phyloP scores from a whole-genome alignment of 2,329 filamentous ascomycete genomes.

The Scytalidium lignicola region DNA sequence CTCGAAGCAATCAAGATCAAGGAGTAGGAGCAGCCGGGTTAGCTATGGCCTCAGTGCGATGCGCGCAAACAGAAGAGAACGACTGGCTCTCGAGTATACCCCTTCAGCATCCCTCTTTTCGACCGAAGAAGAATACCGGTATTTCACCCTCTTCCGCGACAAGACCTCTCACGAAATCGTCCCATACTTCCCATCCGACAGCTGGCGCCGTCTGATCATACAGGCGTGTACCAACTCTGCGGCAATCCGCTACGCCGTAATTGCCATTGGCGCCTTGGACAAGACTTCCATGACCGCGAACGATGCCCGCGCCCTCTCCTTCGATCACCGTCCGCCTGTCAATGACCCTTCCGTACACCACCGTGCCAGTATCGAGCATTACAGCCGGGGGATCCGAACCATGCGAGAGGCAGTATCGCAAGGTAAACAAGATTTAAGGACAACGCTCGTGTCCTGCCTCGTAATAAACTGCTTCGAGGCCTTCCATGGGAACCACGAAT shows the following conservation, averaged over 20 bases:
- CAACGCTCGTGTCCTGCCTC: slow-evolving; percentile 17
- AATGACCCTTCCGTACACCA: slow-evolving; percentile 11
- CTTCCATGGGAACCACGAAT: slow-evolving; percentile 19
- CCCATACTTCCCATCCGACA: slow-evolving; percentile 11
- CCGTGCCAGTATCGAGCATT: slow-evolving; percentile 20
- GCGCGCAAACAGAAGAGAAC: not conserved
- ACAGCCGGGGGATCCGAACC: slow-evolving; percentile 19
- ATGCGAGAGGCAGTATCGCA: slow-evolving; percentile 15
- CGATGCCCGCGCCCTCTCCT: slow-evolving; percentile 5
- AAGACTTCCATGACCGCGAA: slow-evolving; percentile 12
- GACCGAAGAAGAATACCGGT: slow-evolving; percentile 14
- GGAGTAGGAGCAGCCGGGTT: not conserved
- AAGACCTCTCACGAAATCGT: slow-evolving; percentile 11
- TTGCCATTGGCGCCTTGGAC: slow-evolving; percentile 19
- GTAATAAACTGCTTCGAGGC: slow-evolving; percentile 20
- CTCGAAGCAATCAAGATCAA: not conserved
- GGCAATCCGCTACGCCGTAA: slow-evolving; percentile 21
- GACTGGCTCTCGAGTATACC: not conserved
- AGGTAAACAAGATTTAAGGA: slow-evolving; percentile 3
- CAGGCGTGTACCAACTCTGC: slow-evolving; percentile 12
- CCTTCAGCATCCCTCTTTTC: slow-evolving; percentile 6
- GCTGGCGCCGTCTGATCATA: slow-evolving; percentile 15
- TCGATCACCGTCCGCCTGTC: slow-evolving; percentile 8
- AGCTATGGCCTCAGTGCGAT: not conserved
- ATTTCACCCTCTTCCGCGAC: slow-evolving; percentile 20